Evolutionary conservation across 2,329 filamentous ascomycete genomes (phyloP).

Genomic region (Phaeosphaeriaceae sp.): DNA sequence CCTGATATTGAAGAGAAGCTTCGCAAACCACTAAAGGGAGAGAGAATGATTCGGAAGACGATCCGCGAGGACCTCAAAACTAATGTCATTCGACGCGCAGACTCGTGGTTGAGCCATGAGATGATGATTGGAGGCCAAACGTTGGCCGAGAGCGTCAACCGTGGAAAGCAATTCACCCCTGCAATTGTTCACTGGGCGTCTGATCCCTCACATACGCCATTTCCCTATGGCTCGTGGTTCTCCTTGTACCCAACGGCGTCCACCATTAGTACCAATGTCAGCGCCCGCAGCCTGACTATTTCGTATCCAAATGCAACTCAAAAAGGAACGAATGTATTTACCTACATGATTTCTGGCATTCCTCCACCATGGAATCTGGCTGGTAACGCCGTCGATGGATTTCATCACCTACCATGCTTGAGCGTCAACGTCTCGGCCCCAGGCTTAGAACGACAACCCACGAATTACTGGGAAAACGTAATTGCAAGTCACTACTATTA

Average conservation of each 20-base stretch:
- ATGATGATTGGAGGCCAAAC: constrained; percentile 51
- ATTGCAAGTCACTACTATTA: constrained; percentile 54
- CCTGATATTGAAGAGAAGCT: constrained; percentile 4
- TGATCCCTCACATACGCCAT: constrained; percentile 45
- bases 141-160: constrained; percentile 15
- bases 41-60: constrained; percentile 5
- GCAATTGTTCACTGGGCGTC: constrained; percentile 57
- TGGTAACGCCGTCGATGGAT: constrained; percentile 14
- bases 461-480: constrained; percentile 44
- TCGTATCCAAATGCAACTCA: constrained; percentile 29
- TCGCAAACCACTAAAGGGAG: background rate
- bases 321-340: constrained; percentile 25
- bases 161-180: constrained; percentile 45
- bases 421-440: constrained; percentile 48
- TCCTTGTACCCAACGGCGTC: constrained; percentile 49
- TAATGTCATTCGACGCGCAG: constrained; percentile 39
- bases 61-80: constrained; percentile 41
- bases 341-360: constrained; percentile 23
- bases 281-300: constrained; percentile 27
- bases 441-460: constrained; percentile 47
- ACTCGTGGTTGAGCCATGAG: constrained; percentile 52
- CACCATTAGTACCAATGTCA: constrained; percentile 51
- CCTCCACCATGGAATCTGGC: constrained; percentile 25
- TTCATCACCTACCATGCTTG: constrained; percentile 43
- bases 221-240: constrained; percentile 20